Evolutionary conservation across 345 rosid genomes (phyloP).

Genomic region (Noccaea caerulescens): DNA sequence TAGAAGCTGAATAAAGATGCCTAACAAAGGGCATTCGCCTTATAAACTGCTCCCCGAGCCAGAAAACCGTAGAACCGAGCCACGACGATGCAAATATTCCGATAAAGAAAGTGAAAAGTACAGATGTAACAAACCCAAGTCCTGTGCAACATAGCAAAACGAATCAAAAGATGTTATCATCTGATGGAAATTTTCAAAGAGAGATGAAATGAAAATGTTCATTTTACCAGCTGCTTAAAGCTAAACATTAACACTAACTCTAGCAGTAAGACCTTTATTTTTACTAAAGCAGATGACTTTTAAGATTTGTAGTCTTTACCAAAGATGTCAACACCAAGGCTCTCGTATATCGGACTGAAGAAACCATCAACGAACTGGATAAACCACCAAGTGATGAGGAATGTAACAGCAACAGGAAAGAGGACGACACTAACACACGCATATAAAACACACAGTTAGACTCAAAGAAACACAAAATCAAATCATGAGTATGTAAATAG

Average conservation of each 20-base stretch:
- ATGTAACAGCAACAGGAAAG: slow-evolving; percentile 86
- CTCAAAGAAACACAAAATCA: neutral
- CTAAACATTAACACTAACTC: slow-evolving; percentile 2
- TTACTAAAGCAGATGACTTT: neutral
- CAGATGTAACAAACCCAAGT: slow-evolving; percentile 80
- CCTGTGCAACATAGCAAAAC: slow-evolving; percentile 56
- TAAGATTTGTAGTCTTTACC: slow-evolving; percentile 52
- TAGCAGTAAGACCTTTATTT: neutral
- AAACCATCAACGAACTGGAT: slow-evolving; percentile 83
- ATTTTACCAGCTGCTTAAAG: neutral
- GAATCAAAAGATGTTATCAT: neutral
- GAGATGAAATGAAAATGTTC: too few species aligned
- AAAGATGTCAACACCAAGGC: slow-evolving; percentile 75
- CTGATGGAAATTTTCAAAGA: neutral
- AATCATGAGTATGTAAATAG: neutral
- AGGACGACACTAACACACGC: slow-evolving; percentile 66
- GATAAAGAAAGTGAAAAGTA: slow-evolving; percentile 69
- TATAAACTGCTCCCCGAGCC: slow-evolving; percentile 83
- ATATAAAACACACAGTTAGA: slow-evolving; percentile 10
- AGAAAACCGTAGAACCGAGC: slow-evolving; percentile 80
- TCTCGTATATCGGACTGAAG: slow-evolving; percentile 79
- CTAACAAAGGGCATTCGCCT: slow-evolving; percentile 80
- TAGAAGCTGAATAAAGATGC: slow-evolving; percentile 81
- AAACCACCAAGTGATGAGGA: slow-evolving; percentile 86
- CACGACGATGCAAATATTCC: slow-evolving; percentile 90